Conservation (phyloP, 2,329 filamentous ascomycete species). For the Elsinoe batatas region DNA sequence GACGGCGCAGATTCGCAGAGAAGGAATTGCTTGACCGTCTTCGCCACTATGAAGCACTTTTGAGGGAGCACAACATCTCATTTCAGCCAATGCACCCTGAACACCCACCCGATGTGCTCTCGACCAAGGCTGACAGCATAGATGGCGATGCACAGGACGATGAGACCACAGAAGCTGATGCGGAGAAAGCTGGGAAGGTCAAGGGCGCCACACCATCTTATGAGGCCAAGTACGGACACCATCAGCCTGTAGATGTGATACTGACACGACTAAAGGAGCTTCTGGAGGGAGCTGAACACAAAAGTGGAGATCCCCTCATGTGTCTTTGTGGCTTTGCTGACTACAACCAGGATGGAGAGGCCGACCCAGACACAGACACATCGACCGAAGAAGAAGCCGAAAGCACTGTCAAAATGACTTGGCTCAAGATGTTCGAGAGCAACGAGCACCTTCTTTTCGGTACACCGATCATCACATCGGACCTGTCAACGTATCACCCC, state of each 20-base stretch:
- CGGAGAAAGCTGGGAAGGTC: conserved; percentile 4
- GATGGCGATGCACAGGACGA: conserved; percentile 19
- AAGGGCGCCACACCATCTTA: conserved; percentile 19
- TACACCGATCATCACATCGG: conserved; percentile 29
- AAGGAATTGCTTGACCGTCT: conserved; percentile 61
- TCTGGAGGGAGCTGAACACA: background rate
- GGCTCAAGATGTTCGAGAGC: conserved; percentile 33
- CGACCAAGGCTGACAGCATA: conserved; percentile 15
- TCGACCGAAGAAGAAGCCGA: conserved; percentile 30
- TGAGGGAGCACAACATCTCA: conserved; percentile 56
- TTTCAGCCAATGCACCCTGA: conserved; percentile 53
- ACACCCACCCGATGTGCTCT: conserved; percentile 11
- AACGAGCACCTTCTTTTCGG: conserved; percentile 47
- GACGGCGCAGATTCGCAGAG: conserved; percentile 55
- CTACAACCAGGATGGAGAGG: background rate
- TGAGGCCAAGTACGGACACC: conserved; percentile 5
- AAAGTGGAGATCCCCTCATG: background rate
- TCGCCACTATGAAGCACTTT: conserved; percentile 55
- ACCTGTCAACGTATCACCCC: conserved; percentile 48
- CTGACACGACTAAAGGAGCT: conserved; percentile 19
- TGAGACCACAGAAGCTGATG: conserved; percentile 18
- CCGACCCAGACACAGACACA: conserved; percentile 17
- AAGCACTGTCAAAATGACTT: conserved; percentile 35
- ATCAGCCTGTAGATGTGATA: conserved; percentile 19
- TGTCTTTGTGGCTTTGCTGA: background rate